Evolutionary conservation across 768 basidiomycete genomes (phyloP).

Genomic region (Glaciozyma martinii): DNA sequence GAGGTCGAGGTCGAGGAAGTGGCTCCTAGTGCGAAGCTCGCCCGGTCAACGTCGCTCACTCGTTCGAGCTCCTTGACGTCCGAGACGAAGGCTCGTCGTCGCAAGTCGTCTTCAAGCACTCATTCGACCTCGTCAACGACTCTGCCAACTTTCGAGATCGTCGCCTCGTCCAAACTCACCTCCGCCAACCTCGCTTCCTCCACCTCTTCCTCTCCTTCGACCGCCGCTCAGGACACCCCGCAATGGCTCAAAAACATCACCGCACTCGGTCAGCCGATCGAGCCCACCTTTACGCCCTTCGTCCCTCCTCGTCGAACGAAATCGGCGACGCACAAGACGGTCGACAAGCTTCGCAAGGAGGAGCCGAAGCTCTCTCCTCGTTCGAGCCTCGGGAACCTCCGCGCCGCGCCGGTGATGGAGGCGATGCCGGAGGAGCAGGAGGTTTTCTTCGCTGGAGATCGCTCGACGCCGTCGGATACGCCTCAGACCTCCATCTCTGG

Average conservation of each 20-base stretch:
- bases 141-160: conserved; percentile 2
- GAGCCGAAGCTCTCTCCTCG: background rate
- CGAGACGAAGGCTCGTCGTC: background rate
- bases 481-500: background rate
- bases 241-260: conserved; percentile 25
- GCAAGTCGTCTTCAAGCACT: background rate
- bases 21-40: background rate
- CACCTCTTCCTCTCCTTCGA: background rate
- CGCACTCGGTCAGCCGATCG: conserved; percentile 24
- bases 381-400: too few species aligned
- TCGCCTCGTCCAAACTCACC: background rate
- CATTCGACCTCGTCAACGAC: background rate
- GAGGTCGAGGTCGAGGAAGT: background rate
- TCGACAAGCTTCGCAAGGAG: background rate
- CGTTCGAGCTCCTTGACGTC: background rate
- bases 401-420: too few species aligned
- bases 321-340: background rate
- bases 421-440: background rate
- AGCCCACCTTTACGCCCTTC: background rate
- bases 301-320: background rate
- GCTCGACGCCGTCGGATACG: background rate
- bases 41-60: background rate
- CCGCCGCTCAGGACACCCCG: conserved; percentile 12
- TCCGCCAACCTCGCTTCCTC: background rate
- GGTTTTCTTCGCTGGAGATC: background rate